A percentile compares a stretch with the other conserved stretches of the same genome.
These are phyloP conservation scores for Monilinia fructicola DNA, from an alignment of 2,329 filamentous ascomycete genomes.

Conservation along the genomic window DNA sequence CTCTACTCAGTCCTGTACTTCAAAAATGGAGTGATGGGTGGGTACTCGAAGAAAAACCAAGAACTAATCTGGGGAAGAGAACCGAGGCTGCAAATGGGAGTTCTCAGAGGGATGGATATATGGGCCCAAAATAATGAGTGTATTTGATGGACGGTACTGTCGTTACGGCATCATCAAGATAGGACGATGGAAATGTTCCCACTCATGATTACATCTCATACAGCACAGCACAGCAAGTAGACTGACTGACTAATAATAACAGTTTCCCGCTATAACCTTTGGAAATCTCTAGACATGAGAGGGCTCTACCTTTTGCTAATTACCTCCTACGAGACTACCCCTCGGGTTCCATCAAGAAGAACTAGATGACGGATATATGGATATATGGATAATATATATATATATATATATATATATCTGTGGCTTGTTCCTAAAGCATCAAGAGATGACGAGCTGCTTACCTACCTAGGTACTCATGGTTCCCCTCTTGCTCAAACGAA, in stretches of 20 bases:
- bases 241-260: no score
- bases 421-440: not conserved
- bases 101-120: conserved; percentile 4
- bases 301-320: not conserved
- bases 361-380: not conserved
- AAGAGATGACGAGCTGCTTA: not conserved
- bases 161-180: not conserved
- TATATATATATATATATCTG: not conserved
- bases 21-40: conserved; percentile 14
- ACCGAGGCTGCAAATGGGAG: conserved; percentile 2
- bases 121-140: not conserved
- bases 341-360: not conserved
- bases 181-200: not conserved
- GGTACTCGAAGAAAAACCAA: not conserved
- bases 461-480: not conserved
- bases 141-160: not conserved
- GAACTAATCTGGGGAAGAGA: conserved; percentile 19
- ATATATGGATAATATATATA: not conserved
- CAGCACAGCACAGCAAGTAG: no score
- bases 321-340: not conserved
- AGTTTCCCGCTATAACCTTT: not conserved
- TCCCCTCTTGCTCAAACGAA: not conserved
- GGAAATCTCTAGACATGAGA: not conserved
- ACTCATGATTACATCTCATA: not conserved
- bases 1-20: not conserved